Conservation (phyloP, 345 rosid genomes). For the Melaleuca alternifolia region DNA sequence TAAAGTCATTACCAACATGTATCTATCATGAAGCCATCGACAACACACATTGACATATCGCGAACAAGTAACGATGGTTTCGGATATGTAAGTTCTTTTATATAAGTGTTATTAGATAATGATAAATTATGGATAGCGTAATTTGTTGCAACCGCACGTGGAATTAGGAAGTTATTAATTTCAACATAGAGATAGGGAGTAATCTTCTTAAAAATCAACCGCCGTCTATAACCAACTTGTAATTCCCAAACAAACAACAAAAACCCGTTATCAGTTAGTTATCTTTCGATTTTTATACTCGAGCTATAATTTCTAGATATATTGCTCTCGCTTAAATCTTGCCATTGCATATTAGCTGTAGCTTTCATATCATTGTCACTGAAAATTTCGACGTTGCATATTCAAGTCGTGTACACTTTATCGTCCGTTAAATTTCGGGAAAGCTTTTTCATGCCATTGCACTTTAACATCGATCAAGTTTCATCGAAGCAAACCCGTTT, state of each 20-base stretch:
- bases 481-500: fast-evolving
- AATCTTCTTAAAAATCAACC: too few species aligned
- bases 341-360: fast-evolving
- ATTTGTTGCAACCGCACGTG: neutral
- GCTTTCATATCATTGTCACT: neutral
- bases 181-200: too few species aligned
- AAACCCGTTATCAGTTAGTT: too few species aligned
- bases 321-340: fast-evolving
- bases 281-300: too few species aligned
- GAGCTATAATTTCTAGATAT: too few species aligned
- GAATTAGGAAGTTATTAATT: neutral
- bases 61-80: neutral
- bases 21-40: neutral
- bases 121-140: neutral
- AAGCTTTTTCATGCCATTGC: neutral
- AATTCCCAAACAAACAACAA: neutral
- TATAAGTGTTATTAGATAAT: neutral
- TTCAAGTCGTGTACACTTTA: neutral
- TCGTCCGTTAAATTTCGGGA: fast-evolving
- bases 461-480: neutral
- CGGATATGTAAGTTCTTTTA: neutral
- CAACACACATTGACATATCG: neutral
- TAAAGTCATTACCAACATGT: too few species aligned
- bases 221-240: fast-evolving
- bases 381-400: neutral